Evolutionary conservation across 2,329 filamentous ascomycete species (phyloP), one percentile per base, ranked within the genome.

Genomic region (Pseudopithomyces maydicus): DNA sequence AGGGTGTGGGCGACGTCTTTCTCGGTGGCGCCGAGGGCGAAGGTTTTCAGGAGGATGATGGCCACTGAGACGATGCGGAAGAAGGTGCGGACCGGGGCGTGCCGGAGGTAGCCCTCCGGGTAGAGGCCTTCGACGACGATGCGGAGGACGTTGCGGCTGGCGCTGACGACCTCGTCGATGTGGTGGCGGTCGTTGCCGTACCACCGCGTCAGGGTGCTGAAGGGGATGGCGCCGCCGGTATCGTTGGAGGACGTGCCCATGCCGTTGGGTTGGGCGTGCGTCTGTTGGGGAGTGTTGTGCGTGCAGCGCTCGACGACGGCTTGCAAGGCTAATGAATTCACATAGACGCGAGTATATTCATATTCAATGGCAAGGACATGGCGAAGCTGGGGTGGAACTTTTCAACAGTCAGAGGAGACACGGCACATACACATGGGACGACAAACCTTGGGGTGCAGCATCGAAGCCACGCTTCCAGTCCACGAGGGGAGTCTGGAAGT

Each of bases 281-380:
- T 68, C 47, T 73, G 74, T 35, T 70, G 71, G 56, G 65, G 75
- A 2, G 88, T 87, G 62, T 93, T 90, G 58, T 85, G 92, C 6
- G 92, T 94, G 77, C 91, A 97, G 58, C 93, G 87, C 76, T 97
- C 94, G 6, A 98, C 92, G 3, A 98, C 92, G 20, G 95, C 95
- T 77, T 99, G 95, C 1, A 99, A 81, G 2, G 93, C 93, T 1
- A 99, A 82, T 0, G 93, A 97, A 74, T 98, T 97, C 78, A 97
- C 85, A 72, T 98, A 98, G 49, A 97, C 90, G 68, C 94, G 87
- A 23, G 94, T 92, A 72, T 97, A 97, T 70, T 98, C 92, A 70
- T 95, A 97, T 78, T 99, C 95, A 63, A 98, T 97, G 7, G 87
- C 89, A 29, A 99, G 81, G 56, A 98, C 93, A 72, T 92, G 87